Evolutionary conservation across 495 filamentous ascomycete genomes (phyloP), one percentile per base, ranked within the genome.

Genomic region (Chaetomidium leptoderma): DNA sequence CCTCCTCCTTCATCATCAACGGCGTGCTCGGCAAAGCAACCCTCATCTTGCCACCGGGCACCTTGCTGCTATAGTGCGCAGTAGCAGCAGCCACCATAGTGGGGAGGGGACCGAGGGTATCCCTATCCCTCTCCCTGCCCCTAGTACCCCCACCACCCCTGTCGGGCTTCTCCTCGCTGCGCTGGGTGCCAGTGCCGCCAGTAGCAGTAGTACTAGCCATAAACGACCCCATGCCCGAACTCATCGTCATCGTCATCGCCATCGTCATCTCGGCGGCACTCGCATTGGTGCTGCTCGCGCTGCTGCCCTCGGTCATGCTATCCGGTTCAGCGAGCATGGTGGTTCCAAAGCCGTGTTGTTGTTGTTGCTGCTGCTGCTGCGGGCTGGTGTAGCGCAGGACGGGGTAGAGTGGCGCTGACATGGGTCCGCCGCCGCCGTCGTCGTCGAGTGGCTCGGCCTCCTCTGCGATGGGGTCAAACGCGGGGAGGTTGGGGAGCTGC

Each of bases 281-380:
- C 11, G 37, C 51, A 37, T 67, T 63, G 1, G 62, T 63, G 42
- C 67, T 71, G 47, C 62, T 66, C 23, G 63, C 63, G 30, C 64
- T 73, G 45, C 65, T 67, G 2, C 70, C 70, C 37, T 66, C 52
- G 5, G 52, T 54, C 39, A 54, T 44, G 52, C 52, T 43, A 23
- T 54, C 52, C 11, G 40, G 36, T 11, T 44, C 39, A 5, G 21
- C 26, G 11, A 35, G 8, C 9, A 17, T 6, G 4, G 30, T 52
- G 17, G n/a, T n/a, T n/a, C 35, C 49, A 10, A 51, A 37, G 13
- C 49, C 49, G 24, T 29, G 24, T 16, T 52, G 49, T 4, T 33
- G 23, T 3, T 10, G 19, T 3, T 32, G 4, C 46, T 40, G 49
- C 16, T 3, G 46, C n/a, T n/a, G n/a, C n/a, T n/a, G 3, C 6